phyloP scores from a whole-genome alignment of 345 rosid species.

The Moringa oleifera region DNA sequence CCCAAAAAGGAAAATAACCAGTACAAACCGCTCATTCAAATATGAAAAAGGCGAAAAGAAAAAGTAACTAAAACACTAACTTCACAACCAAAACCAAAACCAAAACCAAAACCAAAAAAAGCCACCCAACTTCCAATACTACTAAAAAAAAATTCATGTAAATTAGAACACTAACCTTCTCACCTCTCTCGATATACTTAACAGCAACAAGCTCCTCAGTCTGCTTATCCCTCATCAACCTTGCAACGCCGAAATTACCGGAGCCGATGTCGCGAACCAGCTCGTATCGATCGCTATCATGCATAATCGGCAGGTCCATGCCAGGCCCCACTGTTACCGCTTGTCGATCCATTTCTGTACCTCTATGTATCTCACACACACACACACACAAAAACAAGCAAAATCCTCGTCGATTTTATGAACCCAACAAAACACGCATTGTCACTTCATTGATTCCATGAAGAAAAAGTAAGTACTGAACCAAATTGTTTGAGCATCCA shows the following conservation, averaged over 20 bases:
- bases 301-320: slow-evolving; percentile 88
- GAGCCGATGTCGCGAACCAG: slow-evolving; percentile 72
- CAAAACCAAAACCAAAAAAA: too few relatives aligned
- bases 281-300: slow-evolving; percentile 76
- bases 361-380: background rate
- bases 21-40: too few relatives aligned
- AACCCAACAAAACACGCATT: background rate
- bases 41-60: background rate
- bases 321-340: slow-evolving; percentile 68
- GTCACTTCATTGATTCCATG: background rate
- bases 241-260: slow-evolving; percentile 74
- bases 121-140: too few relatives aligned
- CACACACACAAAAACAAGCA: background rate
- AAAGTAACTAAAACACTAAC: background rate
- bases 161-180: slow-evolving; percentile 45
- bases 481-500: slow-evolving; percentile 5
- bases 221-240: slow-evolving; percentile 71
- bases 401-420: background rate
- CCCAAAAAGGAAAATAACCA: too few relatives aligned
- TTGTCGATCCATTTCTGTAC: slow-evolving; percentile 57
- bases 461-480: slow-evolving; percentile 2
- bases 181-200: slow-evolving; percentile 90
- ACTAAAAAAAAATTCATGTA: too few relatives aligned
- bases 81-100: too few relatives aligned
- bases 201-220: slow-evolving; percentile 75